Evolutionary conservation across 176 grass and related monocot species (phyloP).

Genomic region (Triticum turgidum): DNA sequence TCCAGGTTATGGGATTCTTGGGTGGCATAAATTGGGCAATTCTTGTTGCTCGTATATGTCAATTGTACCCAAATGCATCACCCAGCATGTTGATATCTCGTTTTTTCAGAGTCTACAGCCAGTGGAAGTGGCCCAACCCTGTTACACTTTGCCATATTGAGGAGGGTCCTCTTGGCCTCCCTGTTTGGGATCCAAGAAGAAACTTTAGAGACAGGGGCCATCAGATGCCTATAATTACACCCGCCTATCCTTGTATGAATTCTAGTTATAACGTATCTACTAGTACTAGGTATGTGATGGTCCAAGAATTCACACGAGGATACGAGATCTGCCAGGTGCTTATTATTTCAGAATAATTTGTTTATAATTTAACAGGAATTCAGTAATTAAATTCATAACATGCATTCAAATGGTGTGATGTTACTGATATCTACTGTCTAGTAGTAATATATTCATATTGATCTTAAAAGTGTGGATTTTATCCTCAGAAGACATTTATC

Average conservation of each 20-base stretch:
- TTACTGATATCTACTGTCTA: constrained; percentile 4
- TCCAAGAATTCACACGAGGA: constrained; percentile 80
- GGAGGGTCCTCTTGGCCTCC: constrained; percentile 67
- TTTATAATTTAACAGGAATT: constrained; percentile 11
- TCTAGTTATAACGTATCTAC: constrained; percentile 89
- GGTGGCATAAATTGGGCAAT: constrained; percentile 99
- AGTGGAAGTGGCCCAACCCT: constrained; percentile 98
- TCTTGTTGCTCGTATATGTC: constrained; percentile 91
- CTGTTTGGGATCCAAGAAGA: constrained; percentile 92
- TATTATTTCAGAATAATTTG: constrained; percentile 16
- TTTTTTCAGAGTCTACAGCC: constrained; percentile 85
- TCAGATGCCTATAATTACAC: constrained; percentile 97
- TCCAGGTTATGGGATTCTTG: constrained; percentile 90
- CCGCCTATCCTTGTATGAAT: constrained; percentile 96
- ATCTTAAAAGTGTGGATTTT: neutral
- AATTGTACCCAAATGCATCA: constrained; percentile 88
- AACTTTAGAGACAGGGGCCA: constrained; percentile 85
- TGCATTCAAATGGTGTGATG: neutral
- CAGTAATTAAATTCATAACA: neutral
- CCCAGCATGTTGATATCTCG: constrained; percentile 88
- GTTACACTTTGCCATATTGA: constrained; percentile 93
- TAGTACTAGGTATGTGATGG: constrained; percentile 77
- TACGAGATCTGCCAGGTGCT: constrained; percentile 75
- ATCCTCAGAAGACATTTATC: neutral
- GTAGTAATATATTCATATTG: neutral